Base-by-base conservation (phyloP, 148 eudicot genomes). In the Rhododendron vialii region DNA sequence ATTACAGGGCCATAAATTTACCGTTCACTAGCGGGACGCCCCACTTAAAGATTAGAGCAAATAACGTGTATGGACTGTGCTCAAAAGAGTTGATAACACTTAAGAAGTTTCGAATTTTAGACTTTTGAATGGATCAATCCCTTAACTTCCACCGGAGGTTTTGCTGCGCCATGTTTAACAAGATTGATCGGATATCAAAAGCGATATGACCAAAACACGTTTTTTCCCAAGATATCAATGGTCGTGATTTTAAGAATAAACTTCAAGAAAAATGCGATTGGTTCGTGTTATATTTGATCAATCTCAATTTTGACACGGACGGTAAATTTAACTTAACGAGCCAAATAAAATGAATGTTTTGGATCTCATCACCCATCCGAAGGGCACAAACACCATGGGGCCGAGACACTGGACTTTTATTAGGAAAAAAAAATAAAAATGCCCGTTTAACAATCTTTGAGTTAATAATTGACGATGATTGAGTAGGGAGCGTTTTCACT, bases 51-150 rank as follows among this genome's bases (percentile, higher is more conserved):
- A 30, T 47, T 47, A 0, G 2, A 47, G 7, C 11, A 47, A 8
- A 47, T 47, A 11, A 1, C 11, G 2, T 47, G 2, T 47, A 8
- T 47, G 10, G 0, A 47, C 0, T 47, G 2, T 0, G 2, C 2
- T 9, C 0, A 47, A 9, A 47, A 0, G 50, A 47, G 50, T 47
- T 8, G 11, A 47, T 47, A 47, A 47, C 2, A 45, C 1, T 7
- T 7, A 45, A 45, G 48, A 45, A 1, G 10, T 45, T 45, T 45
- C 0, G 47, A 43, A 43, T 7, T 5, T 43, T 0, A 43, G 8
- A 43, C 8, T 0, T 6, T 43, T 5, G 0, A 7, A 43, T 0
- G 1, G 47, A 43, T 0, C 7, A 43, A 43, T 6, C 1, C 47
- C 47, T 0, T 43, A 43, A 43, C 47, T 7, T 43, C 0, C 0